Conservation (phyloP, 768 basidiomycete genomes). For the Amylocystis lapponica region DNA sequence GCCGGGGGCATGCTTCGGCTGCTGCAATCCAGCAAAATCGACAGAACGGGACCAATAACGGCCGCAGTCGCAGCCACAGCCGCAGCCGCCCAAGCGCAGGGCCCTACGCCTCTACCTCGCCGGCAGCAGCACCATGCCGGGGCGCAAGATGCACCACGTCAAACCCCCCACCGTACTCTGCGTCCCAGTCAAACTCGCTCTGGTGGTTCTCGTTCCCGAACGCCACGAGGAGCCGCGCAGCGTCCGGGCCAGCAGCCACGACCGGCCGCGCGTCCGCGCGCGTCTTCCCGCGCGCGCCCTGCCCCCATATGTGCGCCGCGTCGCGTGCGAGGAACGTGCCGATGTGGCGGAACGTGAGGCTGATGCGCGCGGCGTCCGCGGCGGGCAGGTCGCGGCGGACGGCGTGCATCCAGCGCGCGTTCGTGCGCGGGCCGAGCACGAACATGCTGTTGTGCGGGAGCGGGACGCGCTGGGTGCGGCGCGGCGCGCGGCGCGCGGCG, state of each 20-base stretch:
- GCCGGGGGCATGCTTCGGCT: too few relatives aligned
- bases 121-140: too few relatives aligned
- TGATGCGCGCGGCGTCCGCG: conserved; percentile 63
- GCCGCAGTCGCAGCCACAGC: too few relatives aligned
- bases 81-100: too few relatives aligned
- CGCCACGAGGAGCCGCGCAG: conserved; percentile 44
- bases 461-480: conserved; percentile 50
- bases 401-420: conserved; percentile 68
- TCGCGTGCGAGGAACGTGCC: conserved; percentile 64
- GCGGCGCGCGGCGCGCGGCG: conserved; percentile 2
- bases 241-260: conserved; percentile 45
- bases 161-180: conserved; percentile 57
- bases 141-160: conserved; percentile 66
- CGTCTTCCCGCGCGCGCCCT: conserved; percentile 64
- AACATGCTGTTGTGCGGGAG: conserved; percentile 83
- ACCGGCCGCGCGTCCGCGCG: conserved; percentile 48
- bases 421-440: conserved; percentile 69
- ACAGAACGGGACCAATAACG: too few relatives aligned
- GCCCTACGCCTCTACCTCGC: too few relatives aligned
- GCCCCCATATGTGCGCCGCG: conserved; percentile 57
- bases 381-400: conserved; percentile 75
- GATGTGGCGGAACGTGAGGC: conserved; percentile 74
- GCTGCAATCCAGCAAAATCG: too few relatives aligned
- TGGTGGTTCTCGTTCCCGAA: conserved; percentile 74
- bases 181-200: conserved; percentile 67